These are phyloP conservation scores for Hanseniaspora pseudoguilliermondii DNA, from an alignment of 805 yeast genomes.

Conservation along the genomic window DNA sequence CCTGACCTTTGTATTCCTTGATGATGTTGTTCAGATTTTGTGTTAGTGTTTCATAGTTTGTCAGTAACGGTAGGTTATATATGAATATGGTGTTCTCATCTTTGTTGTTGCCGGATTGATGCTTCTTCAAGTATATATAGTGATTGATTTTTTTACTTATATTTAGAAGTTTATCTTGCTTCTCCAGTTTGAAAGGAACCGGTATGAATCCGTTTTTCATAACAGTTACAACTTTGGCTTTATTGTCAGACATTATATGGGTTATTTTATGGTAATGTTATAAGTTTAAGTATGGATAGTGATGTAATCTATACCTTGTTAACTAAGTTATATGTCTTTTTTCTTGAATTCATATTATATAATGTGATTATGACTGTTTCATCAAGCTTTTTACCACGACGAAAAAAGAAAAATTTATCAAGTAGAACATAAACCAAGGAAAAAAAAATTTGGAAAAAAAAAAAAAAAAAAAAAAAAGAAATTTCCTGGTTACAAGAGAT, in stretches of 20 bases:
- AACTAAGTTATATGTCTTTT: no score
- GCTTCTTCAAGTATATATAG: constrained; percentile 55
- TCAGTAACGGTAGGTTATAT: constrained; percentile 59
- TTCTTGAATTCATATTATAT: no score
- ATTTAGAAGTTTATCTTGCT: constrained; percentile 13
- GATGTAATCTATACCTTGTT: no score
- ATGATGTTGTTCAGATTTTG: constrained; percentile 46
- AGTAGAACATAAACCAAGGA: no score
- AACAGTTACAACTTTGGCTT: background rate
- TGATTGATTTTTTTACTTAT: constrained; percentile 27
- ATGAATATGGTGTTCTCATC: constrained; percentile 51
- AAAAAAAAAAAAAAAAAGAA: no score
- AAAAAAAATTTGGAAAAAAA: no score
- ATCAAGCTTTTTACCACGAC: no score
- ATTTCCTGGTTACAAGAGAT: no score
- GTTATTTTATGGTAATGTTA: background rate
- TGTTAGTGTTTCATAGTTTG: constrained; percentile 41
- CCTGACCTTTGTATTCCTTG: constrained; percentile 33
- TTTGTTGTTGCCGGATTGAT: constrained; percentile 34
- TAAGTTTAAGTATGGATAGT: background rate
- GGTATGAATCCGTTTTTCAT: constrained; percentile 29
- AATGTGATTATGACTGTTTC: no score
- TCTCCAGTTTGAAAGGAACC: constrained; percentile 25
- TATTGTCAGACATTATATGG: background rate
- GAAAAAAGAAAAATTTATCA: no score